Evolutionary conservation across 164 flowering plant species (phyloP).

Genomic region (Aristolochia californica): DNA sequence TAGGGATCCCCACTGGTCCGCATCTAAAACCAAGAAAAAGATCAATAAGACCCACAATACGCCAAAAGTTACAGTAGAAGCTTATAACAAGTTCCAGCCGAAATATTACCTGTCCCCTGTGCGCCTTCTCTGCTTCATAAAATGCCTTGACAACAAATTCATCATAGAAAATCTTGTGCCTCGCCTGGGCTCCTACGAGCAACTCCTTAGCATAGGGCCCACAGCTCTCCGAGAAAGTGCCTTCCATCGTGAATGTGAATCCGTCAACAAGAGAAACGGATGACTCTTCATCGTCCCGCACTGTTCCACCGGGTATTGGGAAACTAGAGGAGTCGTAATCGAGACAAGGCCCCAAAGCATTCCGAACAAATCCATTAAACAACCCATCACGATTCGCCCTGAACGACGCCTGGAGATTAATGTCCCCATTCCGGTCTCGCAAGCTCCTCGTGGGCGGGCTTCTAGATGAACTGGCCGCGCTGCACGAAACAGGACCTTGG

Average conservation of each 20-base stretch:
- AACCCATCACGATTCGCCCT: conserved; percentile 29
- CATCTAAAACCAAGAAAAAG: conserved; percentile 33
- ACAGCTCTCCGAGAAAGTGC: conserved; percentile 23
- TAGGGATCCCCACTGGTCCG: conserved; percentile 94
- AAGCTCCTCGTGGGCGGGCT: conserved; percentile 40
- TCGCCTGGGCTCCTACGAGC: conserved; percentile 51
- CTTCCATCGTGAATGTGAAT: conserved; percentile 74
- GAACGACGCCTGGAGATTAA: conserved; percentile 16
- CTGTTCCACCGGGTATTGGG: conserved; percentile 11
- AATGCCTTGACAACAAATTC: conserved; percentile 80
- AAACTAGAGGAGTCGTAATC: conserved; percentile 55
- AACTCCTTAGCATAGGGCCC: conserved; percentile 53
- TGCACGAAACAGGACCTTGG: conserved; percentile 65
- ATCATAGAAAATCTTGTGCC: conserved; percentile 62
- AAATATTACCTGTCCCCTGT: conserved; percentile 77
- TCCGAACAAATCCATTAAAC: conserved; percentile 62
- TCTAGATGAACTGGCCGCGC: conserved; percentile 25
- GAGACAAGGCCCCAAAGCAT: conserved; percentile 55
- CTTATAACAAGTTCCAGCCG: neutral
- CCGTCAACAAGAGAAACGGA: conserved; percentile 38
- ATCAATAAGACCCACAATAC: neutral
- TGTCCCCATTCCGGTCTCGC: conserved; percentile 24
- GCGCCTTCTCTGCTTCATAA: conserved; percentile 87
- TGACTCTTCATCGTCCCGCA: conserved; percentile 13
- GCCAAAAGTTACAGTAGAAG: conserved; percentile 3